Evolutionary conservation across 2,329 filamentous ascomycete genomes (phyloP), one percentile per base, ranked within the genome.

Genomic region (Exophiala sideris): DNA sequence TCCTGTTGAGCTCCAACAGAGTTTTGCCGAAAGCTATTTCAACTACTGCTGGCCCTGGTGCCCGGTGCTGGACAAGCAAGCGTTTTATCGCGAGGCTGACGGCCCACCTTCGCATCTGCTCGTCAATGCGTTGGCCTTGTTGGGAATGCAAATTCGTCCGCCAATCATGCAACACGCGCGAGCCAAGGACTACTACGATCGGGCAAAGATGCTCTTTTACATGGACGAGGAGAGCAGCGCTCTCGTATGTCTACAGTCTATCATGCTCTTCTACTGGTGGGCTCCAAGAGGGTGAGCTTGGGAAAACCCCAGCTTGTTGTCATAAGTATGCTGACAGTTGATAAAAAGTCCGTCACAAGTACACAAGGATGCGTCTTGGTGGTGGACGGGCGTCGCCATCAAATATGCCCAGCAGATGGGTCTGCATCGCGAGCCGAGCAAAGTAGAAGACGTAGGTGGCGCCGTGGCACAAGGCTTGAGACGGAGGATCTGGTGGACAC

Each of bases 41-140:
- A 33, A 52, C 18, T 52, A 47, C 21, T 56, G 48, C 38, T 56
- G 53, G 53, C 48, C 53, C n/a, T 56, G 53, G 53, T 56, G 53
- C 33, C 53, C 53, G 11, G 48, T 56, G 11, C 35, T 56, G 11
- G 48, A 56, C 42, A 49, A 48, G n/a, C 38, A 35, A 24, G 16
- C 10, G 18, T n/a, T 18, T 36, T 48, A n/a, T 48, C 32, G 36
- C 14, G 14, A 7, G 38, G 24, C 2, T 20, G 48, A 48, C 3
- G 34, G 5, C 77, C 89, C 82, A 72, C 84, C 64, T 10, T 73
- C 71, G 0, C 67, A 68, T 0, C 62, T 73, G 38, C 66, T 73
- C 4, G 61, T 65, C 5, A 71, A 73, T 48, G 69, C 73, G 1
- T 63, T 76, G 4, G 73, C 73, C 1, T 58, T 73, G 1, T 71